phyloP scores from a whole-genome alignment of 2,329 filamentous ascomycete genomes.

The Xylariaceae sp. region DNA sequence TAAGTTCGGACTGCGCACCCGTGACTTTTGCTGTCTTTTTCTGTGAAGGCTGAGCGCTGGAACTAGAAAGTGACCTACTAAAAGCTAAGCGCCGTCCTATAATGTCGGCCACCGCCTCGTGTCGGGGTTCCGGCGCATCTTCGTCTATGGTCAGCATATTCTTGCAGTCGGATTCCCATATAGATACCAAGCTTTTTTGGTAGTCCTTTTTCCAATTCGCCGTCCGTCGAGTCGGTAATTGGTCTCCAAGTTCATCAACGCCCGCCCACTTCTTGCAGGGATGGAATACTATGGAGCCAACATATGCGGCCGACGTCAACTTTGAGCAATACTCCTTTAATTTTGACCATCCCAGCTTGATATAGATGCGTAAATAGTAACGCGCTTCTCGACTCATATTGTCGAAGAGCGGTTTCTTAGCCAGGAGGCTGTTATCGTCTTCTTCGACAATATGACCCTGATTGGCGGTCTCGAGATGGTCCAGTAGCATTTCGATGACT shows the following conservation, averaged over 20 bases:
- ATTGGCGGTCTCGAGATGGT: neutral
- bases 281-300: neutral
- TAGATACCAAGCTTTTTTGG: neutral
- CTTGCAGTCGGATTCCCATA: neutral
- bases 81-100: neutral
- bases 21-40: neutral
- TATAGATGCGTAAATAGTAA: neutral
- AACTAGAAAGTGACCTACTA: neutral
- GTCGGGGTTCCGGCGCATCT: neutral
- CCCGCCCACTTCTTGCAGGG: neutral
- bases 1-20: neutral
- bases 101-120: neutral
- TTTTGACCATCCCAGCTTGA: neutral
- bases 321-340: neutral
- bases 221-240: neutral
- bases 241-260: neutral
- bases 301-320: neutral
- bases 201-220: neutral
- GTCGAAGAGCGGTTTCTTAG: neutral
- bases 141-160: neutral
- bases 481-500: constrained; percentile 1
- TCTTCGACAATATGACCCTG: neutral
- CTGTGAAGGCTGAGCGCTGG: neutral
- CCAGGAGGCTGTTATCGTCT: neutral
- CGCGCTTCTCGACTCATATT: neutral